Evolutionary conservation across 1,139 yeast species (phyloP), one percentile per base, ranked within the genome.

Genomic region (Trichomonascaceae sp.): DNA sequence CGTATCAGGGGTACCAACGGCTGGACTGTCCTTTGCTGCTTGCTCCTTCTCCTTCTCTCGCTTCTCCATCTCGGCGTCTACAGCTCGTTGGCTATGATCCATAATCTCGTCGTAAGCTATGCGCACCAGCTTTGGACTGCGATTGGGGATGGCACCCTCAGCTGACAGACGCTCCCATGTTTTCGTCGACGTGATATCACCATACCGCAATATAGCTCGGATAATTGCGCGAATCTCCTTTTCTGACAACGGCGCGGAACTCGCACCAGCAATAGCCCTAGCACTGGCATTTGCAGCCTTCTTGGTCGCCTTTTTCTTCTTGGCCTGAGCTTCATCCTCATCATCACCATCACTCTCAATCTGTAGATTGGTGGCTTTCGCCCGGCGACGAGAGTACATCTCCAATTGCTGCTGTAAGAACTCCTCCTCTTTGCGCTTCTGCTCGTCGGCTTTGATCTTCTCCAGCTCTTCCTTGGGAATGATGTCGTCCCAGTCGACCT

Each of bases 401-500:
- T 84, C 85, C 46, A 89, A 76, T 56, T 92, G 97, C 47, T 87
- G 92, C 50, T 84, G 76, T 41, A 89, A 68, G 53, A 75, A 87
- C 43, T 72, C 78, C 43, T 89, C 96, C 46, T 89, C 96, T 30
- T 77, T 73, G 36, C 81, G 71, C 54, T 75, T 76, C 64, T 79
- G 78, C 51, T 89, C 98, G 40, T 85, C 94, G 42, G 81, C 94
- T 55, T 92, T 89, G 50, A 92, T 68, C 53, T 81, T 81, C 37
- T 74, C 71, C 42, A 92, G 67, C 56, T 92, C 98, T 34, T 84
- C 95, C 44, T 84, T 92, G 1, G 99, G 99, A 48, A 92, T 92
- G 47, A 92, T 92, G 56, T 92, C 99, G 60, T 92, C 98, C 99
- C 99, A 92, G 45, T 85, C 93, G 39, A 89, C 85, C 56, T 92